Conservation (phyloP, 176 grass and related monocot genomes). For the Musa itinerans region DNA sequence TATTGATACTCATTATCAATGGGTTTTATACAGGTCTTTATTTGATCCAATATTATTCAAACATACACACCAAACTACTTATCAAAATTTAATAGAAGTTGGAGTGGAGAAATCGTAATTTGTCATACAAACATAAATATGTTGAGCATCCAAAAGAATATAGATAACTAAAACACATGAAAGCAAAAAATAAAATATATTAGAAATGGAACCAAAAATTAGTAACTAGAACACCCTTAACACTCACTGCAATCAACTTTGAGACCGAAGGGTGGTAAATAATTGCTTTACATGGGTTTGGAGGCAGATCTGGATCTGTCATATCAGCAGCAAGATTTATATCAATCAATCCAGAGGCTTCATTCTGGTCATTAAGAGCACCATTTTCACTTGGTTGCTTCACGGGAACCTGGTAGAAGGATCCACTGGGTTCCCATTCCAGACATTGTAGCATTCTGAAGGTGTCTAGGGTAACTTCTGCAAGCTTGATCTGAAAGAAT, state of each 20-base stretch:
- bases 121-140: too few species aligned
- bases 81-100: too few species aligned
- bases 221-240: not conserved
- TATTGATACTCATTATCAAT: too few species aligned
- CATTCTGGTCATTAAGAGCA: conserved; percentile 63
- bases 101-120: too few species aligned
- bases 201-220: not conserved
- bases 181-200: not conserved
- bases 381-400: conserved; percentile 88
- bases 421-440: conserved; percentile 90
- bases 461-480: conserved; percentile 88
- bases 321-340: conserved; percentile 88
- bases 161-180: not conserved
- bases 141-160: not conserved
- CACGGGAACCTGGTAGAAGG: conserved; percentile 46
- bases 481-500: conserved; percentile 71
- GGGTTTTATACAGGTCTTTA: too few species aligned
- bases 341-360: conserved; percentile 81
- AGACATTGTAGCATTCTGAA: conserved; percentile 94
- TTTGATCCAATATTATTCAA: too few species aligned
- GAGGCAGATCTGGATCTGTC: conserved; percentile 66
- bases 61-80: too few species aligned
- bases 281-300: conserved; percentile 85
- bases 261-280: conserved; percentile 81
- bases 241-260: conserved; percentile 79